Evolutionary conservation across 305 asterid genomes (phyloP), one percentile per base, ranked within the genome.

Genomic region (Plantago coronopus): DNA sequence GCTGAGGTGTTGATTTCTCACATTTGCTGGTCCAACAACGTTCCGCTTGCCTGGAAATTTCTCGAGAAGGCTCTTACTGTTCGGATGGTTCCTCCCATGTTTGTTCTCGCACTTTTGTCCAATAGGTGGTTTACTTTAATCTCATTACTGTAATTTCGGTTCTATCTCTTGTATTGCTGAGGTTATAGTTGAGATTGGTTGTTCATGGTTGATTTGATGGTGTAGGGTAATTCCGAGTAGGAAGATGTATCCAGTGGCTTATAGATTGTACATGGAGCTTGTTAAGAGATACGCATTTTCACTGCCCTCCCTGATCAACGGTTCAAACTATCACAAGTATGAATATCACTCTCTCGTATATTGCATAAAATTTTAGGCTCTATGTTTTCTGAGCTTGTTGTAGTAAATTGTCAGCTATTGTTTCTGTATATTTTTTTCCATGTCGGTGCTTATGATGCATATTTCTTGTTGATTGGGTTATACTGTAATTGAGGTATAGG

Each of bases 261-360:
- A 84, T 65, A 83, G 98, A 72, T 79, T 91, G 66, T 91, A 83
- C 48, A 73, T 91, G 88, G 98, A 91, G 81, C 85, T 91, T 59
- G 69, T 91, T 22, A 88, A 77, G 67, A 69, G 90, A 81, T 83
- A 93, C 49, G 86, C 84, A 11, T 85, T 89, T 70, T 84, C 93
- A 43, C 72, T 93, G 78, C 75, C 84, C 27, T 80, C 94, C 65
- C 77, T 78, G 53, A 70, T 83, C 66, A 84, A 83, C 72, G 88
- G 89, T 31, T 95, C 96, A 43, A 78, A 85, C 19, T 53, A 53
- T 25, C 6, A 14, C 11, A 13, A 50, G 56, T 50, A 14, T 50
- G 58, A 15, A 7, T 25, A 8, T 34, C 42, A 34, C 13, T 34
- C 40, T 34, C 42, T 10, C 2, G 27, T 25, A 7, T 34, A 10